Base-by-base conservation (phyloP, 2,329 filamentous ascomycete genomes). In the Hypoxylon sp. region DNA sequence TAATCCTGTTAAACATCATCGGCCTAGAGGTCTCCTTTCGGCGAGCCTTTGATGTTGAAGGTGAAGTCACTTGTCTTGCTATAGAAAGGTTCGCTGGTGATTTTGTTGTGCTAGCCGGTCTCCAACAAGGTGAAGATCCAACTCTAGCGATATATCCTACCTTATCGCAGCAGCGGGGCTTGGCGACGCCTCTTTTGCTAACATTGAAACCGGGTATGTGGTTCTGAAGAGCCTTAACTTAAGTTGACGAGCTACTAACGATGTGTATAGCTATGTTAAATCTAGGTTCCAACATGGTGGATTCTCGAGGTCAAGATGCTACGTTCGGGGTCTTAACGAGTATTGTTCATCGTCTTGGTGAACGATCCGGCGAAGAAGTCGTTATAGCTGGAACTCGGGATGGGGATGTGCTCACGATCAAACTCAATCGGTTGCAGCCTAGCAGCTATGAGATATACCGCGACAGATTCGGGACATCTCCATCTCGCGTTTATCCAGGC, bases 351-450 rank as follows among this genome's bases (percentile, higher is more conserved):
- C 66, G 74, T 44, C 71, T 82, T 6, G 72, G 74, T 2, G 75
- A 80, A 57, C 69, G 67, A 2, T 46, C 57, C 1, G 65, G 75
- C 11, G 74, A 73, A 6, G 72, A 76, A 0, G 73, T 79, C 13
- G 55, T 88, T 1, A 73, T 83, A 3, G 73, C 82, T 7, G 87
- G 87, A 7, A 87, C 85, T 27, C 82, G 86, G 57, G 84, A 84
- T 62, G 87, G 87, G 1, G 81, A 86, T 37, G 75, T 88, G 1
- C 74, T 86, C 29, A 85, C 80, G 0, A 59, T 86, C 15, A 48
- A 62, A 10, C 68, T 76, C 5, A 48, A 69, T 24, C 39, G 58
- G 13, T 31, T 42, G 1, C 63, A 75, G 13, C 68, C 77, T 10
- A 62, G 53, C 46, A 51, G 42, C 5, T 31, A 67, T 19, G 55